phyloP scores from a whole-genome alignment of 805 yeast species.

The Brettanomyces sp. region DNA sequence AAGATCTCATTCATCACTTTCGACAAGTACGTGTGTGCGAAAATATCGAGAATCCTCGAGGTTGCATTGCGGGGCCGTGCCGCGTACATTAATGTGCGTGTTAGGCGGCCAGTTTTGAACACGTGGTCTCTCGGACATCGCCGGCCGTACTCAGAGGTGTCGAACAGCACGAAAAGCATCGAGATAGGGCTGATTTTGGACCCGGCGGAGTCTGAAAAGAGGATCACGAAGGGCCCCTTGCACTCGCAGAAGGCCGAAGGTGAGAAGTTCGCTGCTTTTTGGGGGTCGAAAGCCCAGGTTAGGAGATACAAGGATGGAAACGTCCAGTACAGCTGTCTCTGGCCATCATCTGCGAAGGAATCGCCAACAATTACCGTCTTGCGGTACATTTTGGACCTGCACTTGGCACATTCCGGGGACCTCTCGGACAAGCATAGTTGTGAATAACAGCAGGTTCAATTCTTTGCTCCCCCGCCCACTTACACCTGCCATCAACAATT shows the following conservation, averaged over 20 bases:
- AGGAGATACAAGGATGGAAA: constrained; percentile 91
- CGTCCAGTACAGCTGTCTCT: constrained; percentile 83
- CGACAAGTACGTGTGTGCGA: constrained; percentile 56
- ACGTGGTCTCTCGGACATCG: constrained; percentile 40
- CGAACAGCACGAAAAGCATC: constrained; percentile 19
- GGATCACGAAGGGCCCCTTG: constrained; percentile 81
- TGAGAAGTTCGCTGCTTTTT: constrained; percentile 66
- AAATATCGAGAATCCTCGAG: constrained; percentile 46
- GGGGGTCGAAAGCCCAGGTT: constrained; percentile 82
- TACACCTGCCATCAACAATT: constrained; percentile 42
- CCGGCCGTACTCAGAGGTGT: constrained; percentile 29
- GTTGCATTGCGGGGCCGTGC: constrained; percentile 49
- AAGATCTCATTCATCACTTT: constrained; percentile 62
- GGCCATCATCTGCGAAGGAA: constrained; percentile 52
- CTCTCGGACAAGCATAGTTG: constrained; percentile 27
- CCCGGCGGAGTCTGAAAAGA: constrained; percentile 64
- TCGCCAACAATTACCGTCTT: constrained; percentile 61
- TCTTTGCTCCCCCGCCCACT: constrained; percentile 50
- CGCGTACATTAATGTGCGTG: constrained; percentile 25
- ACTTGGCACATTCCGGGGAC: constrained; percentile 33
- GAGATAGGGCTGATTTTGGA: constrained; percentile 61
- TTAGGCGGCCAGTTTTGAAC: constrained; percentile 7
- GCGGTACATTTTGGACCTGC: constrained; percentile 53
- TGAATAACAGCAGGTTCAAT: constrained; percentile 37
- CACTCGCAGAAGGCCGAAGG: constrained; percentile 49